A percentile compares a stretch with the other conserved stretches of the same genome.
Conservation (phyloP, 306 rosid genomes). For the Rosa multiflora region DNA sequence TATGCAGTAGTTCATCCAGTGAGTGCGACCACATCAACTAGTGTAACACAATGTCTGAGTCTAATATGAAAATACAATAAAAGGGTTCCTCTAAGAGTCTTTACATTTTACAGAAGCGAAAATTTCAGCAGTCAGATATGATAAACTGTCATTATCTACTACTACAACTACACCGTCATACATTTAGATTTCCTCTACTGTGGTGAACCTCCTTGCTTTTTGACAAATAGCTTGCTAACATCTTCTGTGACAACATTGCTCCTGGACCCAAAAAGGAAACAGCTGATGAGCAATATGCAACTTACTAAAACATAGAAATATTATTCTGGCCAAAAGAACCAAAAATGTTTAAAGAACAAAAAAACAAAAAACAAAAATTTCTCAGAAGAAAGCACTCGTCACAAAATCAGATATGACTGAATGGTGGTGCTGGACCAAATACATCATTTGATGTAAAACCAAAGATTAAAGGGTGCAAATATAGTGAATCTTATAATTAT, state of each 20-base stretch:
- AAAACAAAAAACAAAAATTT: too few relatives aligned
- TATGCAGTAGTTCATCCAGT: background rate
- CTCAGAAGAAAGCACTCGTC: background rate
- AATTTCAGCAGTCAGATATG: conserved; percentile 7
- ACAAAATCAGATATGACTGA: background rate
- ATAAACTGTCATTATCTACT: background rate
- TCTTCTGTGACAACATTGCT: conserved; percentile 92
- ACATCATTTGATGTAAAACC: background rate
- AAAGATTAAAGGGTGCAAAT: background rate
- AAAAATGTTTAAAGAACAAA: background rate
- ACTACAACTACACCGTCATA: conserved; percentile 17
- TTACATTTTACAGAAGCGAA: conserved; percentile 34
- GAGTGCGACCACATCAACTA: background rate
- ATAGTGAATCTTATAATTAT: background rate
- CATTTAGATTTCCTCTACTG: conserved; percentile 25
- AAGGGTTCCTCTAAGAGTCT: conserved; percentile 13
- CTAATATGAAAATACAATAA: conserved; percentile 1
- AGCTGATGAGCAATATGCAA: conserved; percentile 14
- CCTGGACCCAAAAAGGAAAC: conserved; percentile 51
- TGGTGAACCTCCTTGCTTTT: conserved; percentile 45
- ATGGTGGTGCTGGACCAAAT: background rate
- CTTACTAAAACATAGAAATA: background rate
- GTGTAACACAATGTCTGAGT: conserved; percentile 19
- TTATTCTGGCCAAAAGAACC: background rate
- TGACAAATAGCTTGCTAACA: conserved; percentile 81